Evolutionary conservation across 2,329 filamentous ascomycete genomes (phyloP), one percentile per base, ranked within the genome.

Genomic region (Fusarium sp.): DNA sequence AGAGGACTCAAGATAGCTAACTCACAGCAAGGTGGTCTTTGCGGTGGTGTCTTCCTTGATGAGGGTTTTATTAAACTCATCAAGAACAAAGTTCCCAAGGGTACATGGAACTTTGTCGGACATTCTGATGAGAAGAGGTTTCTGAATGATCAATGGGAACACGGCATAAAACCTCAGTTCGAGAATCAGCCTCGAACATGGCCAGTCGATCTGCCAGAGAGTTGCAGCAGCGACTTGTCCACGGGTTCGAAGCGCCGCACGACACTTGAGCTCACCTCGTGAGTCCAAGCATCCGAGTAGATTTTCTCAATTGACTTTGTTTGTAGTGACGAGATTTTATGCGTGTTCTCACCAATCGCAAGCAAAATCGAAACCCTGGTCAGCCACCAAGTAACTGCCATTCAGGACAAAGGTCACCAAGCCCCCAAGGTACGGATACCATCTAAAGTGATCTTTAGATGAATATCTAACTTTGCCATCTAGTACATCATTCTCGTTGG

Each of bases 401-500:
- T 81, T 0, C 12, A 55, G 0, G 10, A 11, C 0, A 78, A 75
- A 13, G 69, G 75, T 0, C 35, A 37, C 0, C 41, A 64, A 1
- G 3, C 26, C 1, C 79, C 80, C 1, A 80, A 80, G 73, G 80
- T 80, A 46, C 48, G 30, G 52, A 5, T 4, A 6, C 23, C 18
- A n/a, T 7, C 17, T 2, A 14, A 40, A 13, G 6, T 23, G 11
- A 13, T 14, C 18, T 7, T 7, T 12, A 35, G 13, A 2, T 17
- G 2, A 7, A 11, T 14, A 6, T 14, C 58, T 64, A 3, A 64
- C 18, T 17, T 9, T 0, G 0, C 7, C 1, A 1, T 4, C 7
- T 9, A 84, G 83, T 79, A 78, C n/a, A 59, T 84, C 6, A 74
- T 84, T 6, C 74, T 84, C 0, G 82, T 81, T 0, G 82, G 83